Percentiles rank a stretch among this genome's conserved stretches.
phyloP scores from a whole-genome alignment of 2,329 filamentous ascomycete genomes.

The Aureobasidium subglaciale region DNA sequence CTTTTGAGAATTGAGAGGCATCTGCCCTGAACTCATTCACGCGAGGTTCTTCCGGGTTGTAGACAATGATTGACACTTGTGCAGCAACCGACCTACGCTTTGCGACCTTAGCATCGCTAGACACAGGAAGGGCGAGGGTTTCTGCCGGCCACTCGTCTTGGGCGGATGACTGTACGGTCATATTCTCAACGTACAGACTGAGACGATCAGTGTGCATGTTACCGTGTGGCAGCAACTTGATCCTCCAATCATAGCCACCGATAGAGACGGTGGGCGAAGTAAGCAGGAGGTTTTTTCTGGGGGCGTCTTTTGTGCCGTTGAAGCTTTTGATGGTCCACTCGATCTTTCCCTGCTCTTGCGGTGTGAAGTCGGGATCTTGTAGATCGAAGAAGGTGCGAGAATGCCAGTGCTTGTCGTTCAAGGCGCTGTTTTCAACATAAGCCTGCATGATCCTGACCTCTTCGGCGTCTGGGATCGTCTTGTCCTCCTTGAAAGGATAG shows the following conservation, averaged over 20 bases:
- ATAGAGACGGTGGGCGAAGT: slow-evolving; percentile 49
- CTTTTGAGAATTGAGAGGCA: slow-evolving; percentile 52
- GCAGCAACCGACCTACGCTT: slow-evolving; percentile 45
- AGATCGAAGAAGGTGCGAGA: slow-evolving; percentile 48
- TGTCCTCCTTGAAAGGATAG: slow-evolving; percentile 51
- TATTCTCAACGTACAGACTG: slow-evolving; percentile 56
- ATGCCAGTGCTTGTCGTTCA: slow-evolving; percentile 54
- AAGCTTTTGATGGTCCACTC: slow-evolving; percentile 53
- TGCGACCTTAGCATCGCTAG: slow-evolving; percentile 24
- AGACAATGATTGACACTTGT: slow-evolving; percentile 54
- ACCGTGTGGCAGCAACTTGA: slow-evolving; percentile 58
- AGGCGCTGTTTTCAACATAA: slow-evolving; percentile 45
- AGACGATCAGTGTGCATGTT: slow-evolving; percentile 49
- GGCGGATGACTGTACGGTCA: slow-evolving; percentile 34
- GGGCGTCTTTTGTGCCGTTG: slow-evolving; percentile 54
- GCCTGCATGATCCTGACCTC: slow-evolving; percentile 53
- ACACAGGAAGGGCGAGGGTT: slow-evolving; percentile 24
- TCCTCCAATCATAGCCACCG: slow-evolving; percentile 56
- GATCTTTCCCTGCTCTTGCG: slow-evolving; percentile 48
- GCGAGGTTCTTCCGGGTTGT: slow-evolving; percentile 56
- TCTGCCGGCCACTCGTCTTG: slow-evolving; percentile 22
- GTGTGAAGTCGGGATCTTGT: slow-evolving; percentile 51
- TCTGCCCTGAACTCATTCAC: slow-evolving; percentile 51
- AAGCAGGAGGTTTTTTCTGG: slow-evolving; percentile 53
- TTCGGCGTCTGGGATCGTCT: slow-evolving; percentile 47